A percentile compares a stretch with the other conserved stretches of the same genome.
phyloP scores from a whole-genome alignment of 2,329 filamentous ascomycete genomes.

The Xylariaceae sp. region DNA sequence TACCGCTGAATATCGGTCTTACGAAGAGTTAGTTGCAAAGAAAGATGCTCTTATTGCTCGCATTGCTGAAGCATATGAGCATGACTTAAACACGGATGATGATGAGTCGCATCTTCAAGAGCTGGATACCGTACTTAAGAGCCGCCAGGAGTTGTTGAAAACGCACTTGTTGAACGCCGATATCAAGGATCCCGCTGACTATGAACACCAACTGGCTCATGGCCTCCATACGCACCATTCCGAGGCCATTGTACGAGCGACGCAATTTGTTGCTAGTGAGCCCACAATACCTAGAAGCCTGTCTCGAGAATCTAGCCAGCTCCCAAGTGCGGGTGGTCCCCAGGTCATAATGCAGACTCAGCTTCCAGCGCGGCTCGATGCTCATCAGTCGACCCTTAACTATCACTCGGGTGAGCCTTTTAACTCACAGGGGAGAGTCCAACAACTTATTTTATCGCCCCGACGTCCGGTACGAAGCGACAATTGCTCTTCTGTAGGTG shows the following conservation, averaged over 20 bases:
- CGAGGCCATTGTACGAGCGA: slow-evolving; percentile 40
- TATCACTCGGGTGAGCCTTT: slow-evolving; percentile 16
- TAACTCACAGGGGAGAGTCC: slow-evolving; percentile 15
- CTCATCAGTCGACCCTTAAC: slow-evolving; percentile 8
- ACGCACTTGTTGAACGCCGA: slow-evolving; percentile 40
- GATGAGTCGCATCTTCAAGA: slow-evolving; percentile 48
- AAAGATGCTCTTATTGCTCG: slow-evolving; percentile 43
- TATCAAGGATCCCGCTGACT: slow-evolving; percentile 39
- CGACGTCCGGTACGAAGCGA: slow-evolving; percentile 18
- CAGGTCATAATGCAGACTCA: slow-evolving; percentile 52
- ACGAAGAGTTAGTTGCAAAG: slow-evolving; percentile 39
- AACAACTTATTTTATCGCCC: slow-evolving; percentile 14
- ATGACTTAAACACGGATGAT: slow-evolving; percentile 46
- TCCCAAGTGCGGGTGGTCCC: slow-evolving; percentile 28
- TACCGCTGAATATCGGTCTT: slow-evolving; percentile 38
- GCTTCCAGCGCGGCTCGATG: slow-evolving; percentile 28
- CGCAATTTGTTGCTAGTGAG: slow-evolving; percentile 36
- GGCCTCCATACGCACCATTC: slow-evolving; percentile 22
- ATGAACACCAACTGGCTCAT: slow-evolving; percentile 31
- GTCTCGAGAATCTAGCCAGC: slow-evolving; percentile 32
- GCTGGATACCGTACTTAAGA: slow-evolving; percentile 41
- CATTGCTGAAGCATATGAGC: slow-evolving; percentile 47
- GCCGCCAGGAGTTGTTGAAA: slow-evolving; percentile 40
- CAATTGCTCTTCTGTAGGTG: neutral
- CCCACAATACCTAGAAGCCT: slow-evolving; percentile 28